Base-by-base conservation (phyloP, 1,284 basidiomycete genomes). In the Naganishia albida region DNA sequence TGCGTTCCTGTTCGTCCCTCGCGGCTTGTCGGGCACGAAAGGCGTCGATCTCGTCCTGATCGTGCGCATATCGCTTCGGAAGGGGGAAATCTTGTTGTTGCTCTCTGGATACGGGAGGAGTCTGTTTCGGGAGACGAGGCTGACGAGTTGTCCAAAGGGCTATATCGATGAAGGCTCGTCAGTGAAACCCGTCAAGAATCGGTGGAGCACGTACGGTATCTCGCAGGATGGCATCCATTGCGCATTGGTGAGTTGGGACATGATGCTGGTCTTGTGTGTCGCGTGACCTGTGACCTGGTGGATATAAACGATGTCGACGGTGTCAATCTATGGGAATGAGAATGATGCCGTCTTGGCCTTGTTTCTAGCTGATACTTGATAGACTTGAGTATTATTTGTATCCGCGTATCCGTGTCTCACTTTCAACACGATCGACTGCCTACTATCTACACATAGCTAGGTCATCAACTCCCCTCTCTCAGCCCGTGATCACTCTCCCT, bases 1-100 rank as follows among this genome's bases (percentile, higher is more conserved):
- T 54, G 34, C 57, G 48, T 1, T 28, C 25, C 23, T 44, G 52
- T 20, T 51, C 30, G 26, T 44, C 28, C 39, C 60, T 54, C 8
- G 49, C 51, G 15, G 25, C 40, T 4, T 57, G 30, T 25, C 49
- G 43, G 6, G 34, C 34, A 34, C 34, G 34, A 34, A 34, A 34
- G 13, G 62, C 62, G 38, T 52, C 44, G 20, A 48, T 56, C 28
- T 39, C 34, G 34, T 34, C 51, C 20, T 30, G 43, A n/a, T 64
- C 63, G 13, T 53, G 54, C 16, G 38, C 43, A 30, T 64, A 64
- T 26, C 63, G 63, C 25, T 48, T 55, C 8, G 63, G 63, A 4
- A 64, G 16, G 13, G 51, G 44, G 15, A 64, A 64, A 18, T 56
- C 53, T 7, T 23, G 10, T 26, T n/a, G 39, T 42, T 64, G 53